These are phyloP conservation scores for Monosporozyma siamensis DNA, from an alignment of 805 yeast genomes.

Conservation along the genomic window DNA sequence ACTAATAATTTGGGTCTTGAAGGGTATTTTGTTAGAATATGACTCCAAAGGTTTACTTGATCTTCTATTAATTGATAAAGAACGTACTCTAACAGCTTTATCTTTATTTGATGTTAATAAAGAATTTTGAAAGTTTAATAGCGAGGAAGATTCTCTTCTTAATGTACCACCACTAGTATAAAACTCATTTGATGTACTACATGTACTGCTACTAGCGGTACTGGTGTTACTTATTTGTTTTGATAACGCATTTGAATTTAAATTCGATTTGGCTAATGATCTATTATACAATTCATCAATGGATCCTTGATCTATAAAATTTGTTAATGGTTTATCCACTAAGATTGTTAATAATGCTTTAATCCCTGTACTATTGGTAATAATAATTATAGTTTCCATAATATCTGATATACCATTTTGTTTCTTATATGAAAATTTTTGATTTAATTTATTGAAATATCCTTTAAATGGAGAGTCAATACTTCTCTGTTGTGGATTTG, in stretches of 20 bases:
- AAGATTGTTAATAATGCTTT: slow-evolving; percentile 28
- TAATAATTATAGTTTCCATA: slow-evolving; percentile 21
- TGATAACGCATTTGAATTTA: slow-evolving; percentile 5
- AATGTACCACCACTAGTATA: slow-evolving; percentile 4
- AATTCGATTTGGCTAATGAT: slow-evolving; percentile 9
- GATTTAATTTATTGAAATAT: slow-evolving; percentile 22
- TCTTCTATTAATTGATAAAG: slow-evolving; percentile 20
- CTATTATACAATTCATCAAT: slow-evolving; percentile 19
- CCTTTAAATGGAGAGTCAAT: slow-evolving; percentile 28
- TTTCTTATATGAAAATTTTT: slow-evolving; percentile 14
- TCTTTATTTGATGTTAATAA: slow-evolving; percentile 29
- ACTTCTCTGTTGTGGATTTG: background rate
- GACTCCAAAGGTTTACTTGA: slow-evolving; percentile 6
- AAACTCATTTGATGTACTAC: background rate
- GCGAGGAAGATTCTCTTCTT: slow-evolving; percentile 25
- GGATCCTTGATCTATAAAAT: slow-evolving; percentile 24
- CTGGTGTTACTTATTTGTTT: background rate
- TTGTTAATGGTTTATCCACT: slow-evolving; percentile 27
- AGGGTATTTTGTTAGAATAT: background rate
- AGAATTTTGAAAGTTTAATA: slow-evolving; percentile 24
- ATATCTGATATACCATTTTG: background rate
- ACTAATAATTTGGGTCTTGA: slow-evolving; percentile 3
- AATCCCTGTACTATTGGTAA: slow-evolving; percentile 29
- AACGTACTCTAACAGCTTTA: slow-evolving; percentile 26
- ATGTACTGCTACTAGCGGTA: background rate